Evolutionary conservation across 768 basidiomycete genomes (phyloP), one percentile per base, ranked within the genome.

Genomic region (Lepiota brunneoincarnata): DNA sequence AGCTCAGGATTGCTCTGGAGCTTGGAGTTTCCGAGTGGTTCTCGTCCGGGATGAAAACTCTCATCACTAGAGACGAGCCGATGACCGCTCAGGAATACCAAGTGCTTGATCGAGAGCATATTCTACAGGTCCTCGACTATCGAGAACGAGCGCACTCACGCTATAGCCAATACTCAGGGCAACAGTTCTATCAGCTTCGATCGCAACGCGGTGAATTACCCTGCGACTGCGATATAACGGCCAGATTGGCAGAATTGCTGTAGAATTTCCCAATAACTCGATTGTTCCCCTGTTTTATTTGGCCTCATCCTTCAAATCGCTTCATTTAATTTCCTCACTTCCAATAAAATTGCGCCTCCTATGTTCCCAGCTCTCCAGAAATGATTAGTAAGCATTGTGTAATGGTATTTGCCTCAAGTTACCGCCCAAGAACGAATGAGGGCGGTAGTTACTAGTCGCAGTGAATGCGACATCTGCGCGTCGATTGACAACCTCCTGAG

Each of bases 91-190:
- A 3, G 1, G 53, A 54, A 15, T 47, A 17, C 12, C 18, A 54
- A 15, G 24, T 47, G 1, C 45, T 54, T 28, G 20, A 15, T 6
- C 26, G 21, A n/a, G 18, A 7, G 10, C 53, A 54, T 10, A 6
- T 54, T 14, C 18, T 54, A 10, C 53, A 54, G 20, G 20, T 41
- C 18, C 28, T 54, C 26, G 46, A 54, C 17, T 45, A 47, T 24
- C 53, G 53, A 21, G 53, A 54, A n/a, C 45, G 53, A 15, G 45
- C 17, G 18, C 52, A 54, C 21, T 28, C 15, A n/a, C 52, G 45
- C 5, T 15, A 39, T 15, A 23, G 10, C 9, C 10, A 20, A n/a
- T 15, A 24, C 21, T 36, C 42, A 15, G 21, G 12, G 12, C 3
- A 6, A 1, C 40, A 11, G 40, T 10, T n/a, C n/a, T n/a, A n/a